Percentiles rank a stretch among this genome's conserved stretches.
phyloP scores from a whole-genome alignment of 352 stramenopile species.

The Globisporangium cystogenes region DNA sequence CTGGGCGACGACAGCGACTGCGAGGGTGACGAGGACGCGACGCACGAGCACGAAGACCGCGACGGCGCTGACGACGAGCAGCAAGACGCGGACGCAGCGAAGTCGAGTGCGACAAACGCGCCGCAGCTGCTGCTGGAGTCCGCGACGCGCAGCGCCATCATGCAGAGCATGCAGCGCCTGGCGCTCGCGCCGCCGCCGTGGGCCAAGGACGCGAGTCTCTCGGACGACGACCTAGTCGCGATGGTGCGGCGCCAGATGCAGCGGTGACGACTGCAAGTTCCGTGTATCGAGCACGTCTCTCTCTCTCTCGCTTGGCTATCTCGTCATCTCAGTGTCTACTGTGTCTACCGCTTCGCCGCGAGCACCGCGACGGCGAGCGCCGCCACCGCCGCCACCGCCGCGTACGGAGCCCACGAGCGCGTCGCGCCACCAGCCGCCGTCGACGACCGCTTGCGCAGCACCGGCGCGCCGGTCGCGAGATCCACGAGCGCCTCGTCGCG shows the following conservation, averaged over 20 bases:
- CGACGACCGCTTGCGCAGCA: background rate
- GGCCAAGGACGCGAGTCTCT: conserved; percentile 26
- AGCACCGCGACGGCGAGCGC: conserved; percentile 14
- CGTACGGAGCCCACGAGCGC: conserved; percentile 2
- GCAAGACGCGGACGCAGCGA: background rate
- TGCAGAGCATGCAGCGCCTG: conserved; percentile 50
- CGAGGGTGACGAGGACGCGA: conserved; percentile 5
- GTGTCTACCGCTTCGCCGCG: conserved; percentile 7
- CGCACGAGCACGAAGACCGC: conserved; percentile 1
- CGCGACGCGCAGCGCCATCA: conserved; percentile 32
- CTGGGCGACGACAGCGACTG: conserved; percentile 11
- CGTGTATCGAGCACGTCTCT: too few relatives aligned
- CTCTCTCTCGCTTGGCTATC: too few relatives aligned
- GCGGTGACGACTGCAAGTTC: background rate
- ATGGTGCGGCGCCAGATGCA: conserved; percentile 22
- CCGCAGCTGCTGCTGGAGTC: conserved; percentile 21
- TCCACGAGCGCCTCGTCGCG: conserved; percentile 42
- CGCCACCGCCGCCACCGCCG: conserved; percentile 3
- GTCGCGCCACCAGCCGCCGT: background rate
- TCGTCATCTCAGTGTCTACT: too few relatives aligned
- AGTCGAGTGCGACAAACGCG: background rate
- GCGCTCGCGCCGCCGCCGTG: conserved; percentile 42
- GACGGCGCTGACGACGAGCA: conserved; percentile 1
- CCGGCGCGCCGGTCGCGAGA: conserved; percentile 28
- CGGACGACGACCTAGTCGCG: conserved; percentile 49